Base-by-base conservation (phyloP, 2,329 filamentous ascomycete genomes). In the Ceratocystis cacaofunesta region DNA sequence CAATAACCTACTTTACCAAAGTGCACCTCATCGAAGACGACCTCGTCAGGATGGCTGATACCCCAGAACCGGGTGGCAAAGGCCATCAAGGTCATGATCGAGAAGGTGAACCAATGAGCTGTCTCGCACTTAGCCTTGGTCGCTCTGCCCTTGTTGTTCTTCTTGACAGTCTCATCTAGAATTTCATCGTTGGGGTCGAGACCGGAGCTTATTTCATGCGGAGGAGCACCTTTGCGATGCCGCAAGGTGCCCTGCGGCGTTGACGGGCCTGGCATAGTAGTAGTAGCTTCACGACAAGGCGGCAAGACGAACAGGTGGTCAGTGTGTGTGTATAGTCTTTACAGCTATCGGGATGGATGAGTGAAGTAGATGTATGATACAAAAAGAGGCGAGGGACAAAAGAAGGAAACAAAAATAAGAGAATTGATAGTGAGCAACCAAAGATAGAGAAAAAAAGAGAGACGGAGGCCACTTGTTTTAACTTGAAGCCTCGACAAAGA, bases 1-100 rank as follows among this genome's bases (percentile, higher is more conserved):
- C 22, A 1, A 25, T 5, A 46, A 72, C 81, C 67, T 80, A 96
- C 92, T 88, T 99, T 99, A 79, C 94, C 94, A 76, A 99, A 99
- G 78, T 99, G 94, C 66, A 99, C 94, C 77, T 99, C 94, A 74
- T 99, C 94, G 73, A 99, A 99, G 62, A 99, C 94, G 65, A 99
- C 94, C 78, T 97, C 89, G 73, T 95, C 87, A 17, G 94, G 94
- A 76, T 96, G 92, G 74, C 83, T 90, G 74, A 99, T 96, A 69
- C 91, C 92, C 85, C 89, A 97, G 80, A 99, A 99, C 68, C 94
- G 84, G 61, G 94, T 97, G 68, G 91, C 73, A 73, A 99, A 97
- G 62, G 90, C 92, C 70, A 96, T 78, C 32, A 84, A 72, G 1
- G 92, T 97, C 73, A 96, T 86, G 70, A 96, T 74, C 41, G 77